Base-by-base conservation (phyloP, 805 yeast species). In the Kodamaea leandrae region DNA sequence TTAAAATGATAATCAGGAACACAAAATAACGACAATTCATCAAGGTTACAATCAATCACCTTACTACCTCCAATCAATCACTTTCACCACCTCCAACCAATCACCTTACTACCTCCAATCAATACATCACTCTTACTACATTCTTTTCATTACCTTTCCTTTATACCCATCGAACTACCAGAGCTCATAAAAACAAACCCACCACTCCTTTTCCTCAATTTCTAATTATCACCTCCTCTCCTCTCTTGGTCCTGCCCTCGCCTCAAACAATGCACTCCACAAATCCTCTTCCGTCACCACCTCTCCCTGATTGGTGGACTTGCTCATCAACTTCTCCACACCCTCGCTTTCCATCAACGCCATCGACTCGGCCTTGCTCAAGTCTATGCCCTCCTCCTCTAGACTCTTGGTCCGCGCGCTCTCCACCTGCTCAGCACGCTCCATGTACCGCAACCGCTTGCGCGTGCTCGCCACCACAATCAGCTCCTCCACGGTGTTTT, bases 401-500 rank as follows among this genome's bases (percentile, higher is more conserved):
- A 19, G 30, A 26, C 38, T 48, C 20, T 19, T 21, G n/a, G 34
- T 33, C 17, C 32, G 42, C 21, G 33, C 33, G 17, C 33, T 30
- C 33, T 30, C 33, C 18, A 14, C 33, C 7, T 17, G 21, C 35
- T 29, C 42, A n/a, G 25, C 42, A 17, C 12, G 29, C 7, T 57
- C 57, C 36, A 63, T 53, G 48, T 68, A 69, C 43, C 67, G 68
- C 10, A 82, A 49, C 36, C 93, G 65, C 49, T 77, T 80, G 44
- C 76, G 72, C 0, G 89, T 79, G 0, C 88, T 75, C 40, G 84
- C 58, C n/a, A 77, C 62, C 24, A 87, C 77, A 34, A 93, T 86
- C 33, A 87, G 83, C 56, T 91, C 96, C 60, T 93, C 99, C 12
- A 93, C 95, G 0, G 96, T 80, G 29, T 83, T 81, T 42, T 76